Evolutionary conservation across 257 asterid species (phyloP), one percentile per base, ranked within the genome.

Genomic region (Echites panduratus): DNA sequence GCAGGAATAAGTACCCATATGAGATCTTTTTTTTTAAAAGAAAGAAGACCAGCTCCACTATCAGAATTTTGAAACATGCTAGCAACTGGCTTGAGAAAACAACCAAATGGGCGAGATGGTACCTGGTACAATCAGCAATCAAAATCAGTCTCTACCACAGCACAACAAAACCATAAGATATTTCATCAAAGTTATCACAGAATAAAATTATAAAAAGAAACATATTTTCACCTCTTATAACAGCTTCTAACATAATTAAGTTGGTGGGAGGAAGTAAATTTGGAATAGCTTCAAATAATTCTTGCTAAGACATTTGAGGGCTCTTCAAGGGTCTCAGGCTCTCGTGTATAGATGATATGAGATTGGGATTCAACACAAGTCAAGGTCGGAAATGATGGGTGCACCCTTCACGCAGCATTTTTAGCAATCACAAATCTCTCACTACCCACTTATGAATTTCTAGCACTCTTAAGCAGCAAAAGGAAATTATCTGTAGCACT

Each of bases 21-120:
- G 59, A 90, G 89, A 79, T 87, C 92, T 81, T 94, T 94, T 81
- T 91, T 86, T 87, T 82, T 87, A 79, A 90, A 91, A 84, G 87
- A 88, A 48, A 94, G 92, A 82, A 94, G 97, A 78, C 93, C 82
- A 76, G 93, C 90, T 78, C 95, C 99, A 52, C 87, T 91, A 88
- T 94, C 96, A 80, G 96, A 86, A 84, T 88, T 80, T 44, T 91
- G 78, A 75, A 89, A 84, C 88, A 94, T 82, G 88, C 92, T 91
- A 64, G 96, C 90, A 73, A 94, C 97, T 76, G 98, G 95, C 86
- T 94, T 94, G 68, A 94, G 83, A 84, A 92, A 90, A 84, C 91
- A 90, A 68, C 97, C 98, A 81, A 84, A 86, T 52, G 99, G 99
- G 17, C 99, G 93, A 76, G 99, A 91, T 14, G 88, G 80, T 64